A percentile compares a stretch with the other conserved stretches of the same genome.
phyloP scores from a whole-genome alignment of 192 early-diverging fungal species.

The Diversispora eburnea region DNA sequence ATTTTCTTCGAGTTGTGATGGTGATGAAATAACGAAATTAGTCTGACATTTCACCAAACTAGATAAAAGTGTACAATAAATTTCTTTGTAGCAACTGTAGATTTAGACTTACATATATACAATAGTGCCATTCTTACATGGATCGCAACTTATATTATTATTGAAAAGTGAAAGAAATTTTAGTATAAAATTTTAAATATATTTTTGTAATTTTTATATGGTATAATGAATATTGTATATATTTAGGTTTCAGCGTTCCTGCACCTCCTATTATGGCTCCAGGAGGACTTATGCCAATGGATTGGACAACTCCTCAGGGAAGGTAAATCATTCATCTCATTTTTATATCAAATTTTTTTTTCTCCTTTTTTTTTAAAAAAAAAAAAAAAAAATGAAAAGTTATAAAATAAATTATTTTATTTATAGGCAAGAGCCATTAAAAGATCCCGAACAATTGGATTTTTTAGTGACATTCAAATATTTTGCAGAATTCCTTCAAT shows the following conservation, averaged over 20 bases:
- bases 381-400: neutral
- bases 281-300: slow-evolving; percentile 26
- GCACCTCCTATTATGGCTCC: slow-evolving; percentile 21
- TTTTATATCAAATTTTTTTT: neutral
- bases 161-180: too few species aligned
- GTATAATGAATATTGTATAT: neutral
- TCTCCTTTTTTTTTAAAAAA: too few species aligned
- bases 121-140: too few species aligned
- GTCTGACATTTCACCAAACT: too few species aligned
- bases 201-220: neutral
- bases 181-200: too few species aligned
- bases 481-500: slow-evolving; percentile 66
- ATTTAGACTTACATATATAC: too few species aligned
- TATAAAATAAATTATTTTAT: neutral
- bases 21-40: too few species aligned
- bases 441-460: slow-evolving; percentile 75
- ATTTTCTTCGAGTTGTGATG: too few species aligned
- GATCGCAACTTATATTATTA: too few species aligned
- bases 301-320: slow-evolving; percentile 23
- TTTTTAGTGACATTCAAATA: slow-evolving; percentile 73
- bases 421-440: slow-evolving; percentile 19
- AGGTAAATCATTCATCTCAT: neutral
- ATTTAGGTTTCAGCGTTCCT: slow-evolving; percentile 23
- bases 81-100: too few species aligned
- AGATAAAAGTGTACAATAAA: too few species aligned